phyloP scores from a whole-genome alignment of 2,329 filamentous ascomycete species.

The Talaromyces funiculosus region DNA sequence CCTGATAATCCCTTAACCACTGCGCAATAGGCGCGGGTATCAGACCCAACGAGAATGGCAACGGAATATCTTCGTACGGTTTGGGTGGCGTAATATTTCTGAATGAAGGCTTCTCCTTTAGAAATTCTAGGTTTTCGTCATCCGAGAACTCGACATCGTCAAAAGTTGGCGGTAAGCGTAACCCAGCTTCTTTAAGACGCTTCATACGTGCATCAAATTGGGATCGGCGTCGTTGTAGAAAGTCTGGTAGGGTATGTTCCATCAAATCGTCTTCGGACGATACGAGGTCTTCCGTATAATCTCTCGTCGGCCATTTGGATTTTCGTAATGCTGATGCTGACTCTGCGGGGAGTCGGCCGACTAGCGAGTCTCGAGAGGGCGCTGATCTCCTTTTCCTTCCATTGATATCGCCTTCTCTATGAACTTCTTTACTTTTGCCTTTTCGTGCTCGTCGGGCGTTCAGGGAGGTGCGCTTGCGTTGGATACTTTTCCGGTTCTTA shows the following conservation, averaged over 20 bases:
- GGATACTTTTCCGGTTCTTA: conserved; percentile 53
- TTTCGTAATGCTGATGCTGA: conserved; percentile 12
- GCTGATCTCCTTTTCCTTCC: conserved; percentile 40
- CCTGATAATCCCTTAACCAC: conserved; percentile 86
- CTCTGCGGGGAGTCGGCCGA: conserved; percentile 28
- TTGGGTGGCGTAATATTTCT: conserved; percentile 57
- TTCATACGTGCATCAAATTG: conserved; percentile 61
- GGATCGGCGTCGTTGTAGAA: conserved; percentile 63
- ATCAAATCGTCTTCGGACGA: conserved; percentile 52
- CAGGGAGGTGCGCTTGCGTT: conserved; percentile 49
- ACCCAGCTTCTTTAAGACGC: conserved; percentile 58
- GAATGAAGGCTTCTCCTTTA: conserved; percentile 68
- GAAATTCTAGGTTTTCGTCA: conserved; percentile 54
- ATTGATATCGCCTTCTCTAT: background rate
- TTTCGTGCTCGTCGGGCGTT: conserved; percentile 37
- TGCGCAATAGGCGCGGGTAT: conserved; percentile 88
- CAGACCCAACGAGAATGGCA: conserved; percentile 69
- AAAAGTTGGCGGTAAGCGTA: conserved; percentile 73
- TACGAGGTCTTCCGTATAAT: conserved; percentile 26
- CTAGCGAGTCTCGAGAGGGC: conserved; percentile 33
- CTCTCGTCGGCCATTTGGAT: conserved; percentile 28
- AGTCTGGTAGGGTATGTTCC: conserved; percentile 62
- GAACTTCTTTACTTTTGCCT: conserved; percentile 4
- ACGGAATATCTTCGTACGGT: conserved; percentile 66
- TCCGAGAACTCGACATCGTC: conserved; percentile 71